A percentile compares a stretch with the other conserved stretches of the same genome.
Conservation (phyloP, 78 protist genomes). For the Dictyostelium firmibasis region DNA sequence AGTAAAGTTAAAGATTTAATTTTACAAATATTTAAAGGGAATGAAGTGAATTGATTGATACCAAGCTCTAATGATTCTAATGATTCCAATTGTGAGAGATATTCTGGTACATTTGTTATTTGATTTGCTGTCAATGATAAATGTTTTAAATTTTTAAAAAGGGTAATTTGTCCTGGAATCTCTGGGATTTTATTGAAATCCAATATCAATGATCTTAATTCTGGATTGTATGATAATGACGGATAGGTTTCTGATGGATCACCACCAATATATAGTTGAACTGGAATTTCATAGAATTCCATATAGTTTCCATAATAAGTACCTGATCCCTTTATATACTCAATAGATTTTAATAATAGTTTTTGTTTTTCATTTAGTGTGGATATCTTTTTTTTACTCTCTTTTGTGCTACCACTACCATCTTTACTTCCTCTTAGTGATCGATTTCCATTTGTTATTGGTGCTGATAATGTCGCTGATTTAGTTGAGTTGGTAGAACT, state of each 20-base stretch:
- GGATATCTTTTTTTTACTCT: not conserved
- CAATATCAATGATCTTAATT: slow-evolving; percentile 17
- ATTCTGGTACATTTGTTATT: slow-evolving; percentile 16
- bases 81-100: not conserved
- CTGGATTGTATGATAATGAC: not conserved
- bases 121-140: slow-evolving; percentile 46
- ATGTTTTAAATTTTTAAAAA: not conserved
- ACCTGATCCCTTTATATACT: not conserved
- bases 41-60: not conserved
- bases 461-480: not conserved
- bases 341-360: not conserved
- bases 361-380: not conserved
- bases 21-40: slow-evolving; percentile 10
- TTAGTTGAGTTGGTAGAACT: not conserved
- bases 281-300: slow-evolving; percentile 2
- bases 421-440: not conserved
- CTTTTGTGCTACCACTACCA: not conserved
- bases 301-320: not conserved
- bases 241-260: not conserved
- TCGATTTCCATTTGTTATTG: not conserved
- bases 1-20: slow-evolving; percentile 14
- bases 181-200: slow-evolving; percentile 32
- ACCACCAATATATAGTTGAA: not conserved
- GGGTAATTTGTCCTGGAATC: slow-evolving; percentile 18
- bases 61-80: slow-evolving; percentile 26